Evolutionary conservation across 1,139 yeast genomes (phyloP), one percentile per base, ranked within the genome.

Genomic region (Scheffersomyces quercinus): DNA sequence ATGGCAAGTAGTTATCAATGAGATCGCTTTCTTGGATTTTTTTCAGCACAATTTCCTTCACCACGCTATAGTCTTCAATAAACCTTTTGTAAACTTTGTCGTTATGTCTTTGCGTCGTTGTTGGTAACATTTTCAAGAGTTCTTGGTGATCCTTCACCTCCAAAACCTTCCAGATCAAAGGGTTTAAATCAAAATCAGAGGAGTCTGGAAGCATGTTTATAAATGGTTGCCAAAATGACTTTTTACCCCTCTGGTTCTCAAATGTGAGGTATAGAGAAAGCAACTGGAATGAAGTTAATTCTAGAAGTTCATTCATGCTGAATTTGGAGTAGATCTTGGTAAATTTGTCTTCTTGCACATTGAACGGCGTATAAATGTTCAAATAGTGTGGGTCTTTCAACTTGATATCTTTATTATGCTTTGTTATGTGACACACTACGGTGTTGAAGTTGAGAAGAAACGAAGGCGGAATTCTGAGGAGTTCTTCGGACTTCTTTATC

Each of bases 201-300:
- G 68, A 48, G 0, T 61, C 55, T 0, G 93, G 91, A 40, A 85
- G 69, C 56, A 80, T 75, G 35, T 76, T 70, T 29, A 85, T 60
- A 51, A 85, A 84, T 0, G 88, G 89, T 39, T 63, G 55, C 91
- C 91, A 85, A 56, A 73, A 83, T 1, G 88, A 82, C 3, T 49
- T 42, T 0, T 40, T 34, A 0, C 50, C 51, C 36, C 82, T 54
- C 20, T 58, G 55, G 43, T 59, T 59, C 53, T 83, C 88, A 12
- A 79, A 64, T 9, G 75, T 58, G 10, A 83, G 52, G 54, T 69
- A 83, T 30, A 82, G 48, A 0, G 77, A 59, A 7, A 82, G 48
- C 32, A 82, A 54, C 56, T 77, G 84, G 53, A 76, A 76, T 9
- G 81, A 73, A 8, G 75, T 59, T 36, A 78, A 53, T 8, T 54